Base-by-base conservation (phyloP, 805 yeast genomes). In the Saturnispora gosingensis region DNA sequence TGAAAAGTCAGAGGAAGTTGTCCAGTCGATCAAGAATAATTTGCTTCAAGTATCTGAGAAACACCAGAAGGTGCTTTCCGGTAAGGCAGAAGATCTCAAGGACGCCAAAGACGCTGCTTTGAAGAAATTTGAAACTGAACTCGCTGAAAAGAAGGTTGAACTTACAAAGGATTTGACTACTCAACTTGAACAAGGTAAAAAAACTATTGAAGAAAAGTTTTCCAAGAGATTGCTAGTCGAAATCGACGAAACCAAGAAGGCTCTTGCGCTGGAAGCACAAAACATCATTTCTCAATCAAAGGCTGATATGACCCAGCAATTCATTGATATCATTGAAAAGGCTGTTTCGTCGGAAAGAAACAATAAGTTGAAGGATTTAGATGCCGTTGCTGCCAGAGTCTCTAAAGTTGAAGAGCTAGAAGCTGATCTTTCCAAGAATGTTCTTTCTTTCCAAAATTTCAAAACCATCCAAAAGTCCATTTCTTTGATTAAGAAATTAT, bases 261-360 rank as follows among this genome's bases (percentile, higher is more conserved):
- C 82, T 11, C 74, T 90, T 48, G 68, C 80, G 43, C 74, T 81
- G 45, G 85, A 87, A 56, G 90, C 89, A 18, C 81, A 81, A 53
- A 89, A 88, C 67, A 82, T 82, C 50, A 76, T 88, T 30, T 72
- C 81, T 9, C 73, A 84, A 63, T 79, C 83, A 52, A 78, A 87
- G 60, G 71, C 82, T 48, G 82, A 81, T 58, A 83, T 85, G 59
- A 80, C 88, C 53, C 77, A 82, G 58, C 81, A 80, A 61, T 81
- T 86, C 64, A 78, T 82, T 55, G 71, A 74, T 49, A 71, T 78
- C 52, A 72, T 88, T 46, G 64, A 74, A 45, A 75, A 77, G 50
- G 76, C 76, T 53, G 76, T 90, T 50, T 90, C 84, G 56, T 56
- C 65, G 11, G 95, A 85, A 73, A 82, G 98, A 69, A 74, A 82